Evolutionary conservation across 2,329 filamentous ascomycete genomes (phyloP).

Genomic region (Colletotrichum sp.): DNA sequence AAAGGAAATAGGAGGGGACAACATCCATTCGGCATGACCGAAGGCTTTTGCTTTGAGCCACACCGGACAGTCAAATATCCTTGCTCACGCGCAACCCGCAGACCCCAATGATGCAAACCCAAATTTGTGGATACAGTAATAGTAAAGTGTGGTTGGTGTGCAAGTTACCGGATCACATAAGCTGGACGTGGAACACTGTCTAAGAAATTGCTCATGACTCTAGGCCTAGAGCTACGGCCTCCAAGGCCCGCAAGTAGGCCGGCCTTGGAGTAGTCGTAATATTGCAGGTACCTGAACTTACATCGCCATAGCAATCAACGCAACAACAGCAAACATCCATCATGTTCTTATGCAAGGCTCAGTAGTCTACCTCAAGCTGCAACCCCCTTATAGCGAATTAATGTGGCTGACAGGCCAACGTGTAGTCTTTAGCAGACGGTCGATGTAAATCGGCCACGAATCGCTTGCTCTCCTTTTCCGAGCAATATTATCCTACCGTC

Average conservation of each 20-base stretch:
- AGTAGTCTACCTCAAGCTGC: not conserved
- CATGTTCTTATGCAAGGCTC: not conserved
- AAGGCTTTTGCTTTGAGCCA: not conserved
- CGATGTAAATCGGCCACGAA: not conserved
- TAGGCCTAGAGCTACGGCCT: not conserved
- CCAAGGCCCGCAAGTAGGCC: not conserved
- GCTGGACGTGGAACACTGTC: not conserved
- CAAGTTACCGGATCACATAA: not conserved
- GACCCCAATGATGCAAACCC: not conserved
- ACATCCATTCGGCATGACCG: not conserved
- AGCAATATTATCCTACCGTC: not conserved
- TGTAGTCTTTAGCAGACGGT: not conserved
- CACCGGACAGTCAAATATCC: not conserved
- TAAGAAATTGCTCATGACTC: not conserved
- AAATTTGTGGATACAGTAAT: not conserved
- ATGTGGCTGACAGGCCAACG: not conserved
- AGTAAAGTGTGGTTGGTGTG: not conserved
- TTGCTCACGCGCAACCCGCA: not conserved
- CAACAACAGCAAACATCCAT: not conserved
- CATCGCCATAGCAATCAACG: not conserved
- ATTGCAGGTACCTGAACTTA: not conserved
- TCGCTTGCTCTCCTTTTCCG: not conserved
- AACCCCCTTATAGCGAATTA: not conserved
- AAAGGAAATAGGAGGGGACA: not conserved
- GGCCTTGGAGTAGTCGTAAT: not conserved